These are phyloP conservation scores for Salvia rosmarinus DNA, from an alignment of 257 asterid genomes.

Conservation along the genomic window DNA sequence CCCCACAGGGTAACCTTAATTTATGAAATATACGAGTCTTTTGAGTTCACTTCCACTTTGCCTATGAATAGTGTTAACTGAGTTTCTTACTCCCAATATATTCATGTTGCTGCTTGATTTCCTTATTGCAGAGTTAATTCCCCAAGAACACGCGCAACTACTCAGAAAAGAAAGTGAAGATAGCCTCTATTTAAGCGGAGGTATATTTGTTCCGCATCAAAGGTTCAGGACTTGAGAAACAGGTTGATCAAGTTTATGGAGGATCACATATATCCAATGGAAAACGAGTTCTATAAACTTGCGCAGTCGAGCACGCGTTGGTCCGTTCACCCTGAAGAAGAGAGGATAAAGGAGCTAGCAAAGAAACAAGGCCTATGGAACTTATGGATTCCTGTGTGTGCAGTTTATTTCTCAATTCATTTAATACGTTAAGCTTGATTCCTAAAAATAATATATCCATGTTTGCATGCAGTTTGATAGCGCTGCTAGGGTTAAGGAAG, in stretches of 20 bases:
- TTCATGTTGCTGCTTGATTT: conserved; percentile 20
- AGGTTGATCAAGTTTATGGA: conserved; percentile 77
- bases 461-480: conserved; percentile 72
- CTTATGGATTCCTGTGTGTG: conserved; percentile 87
- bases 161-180: conserved; percentile 40
- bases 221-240: conserved; percentile 69
- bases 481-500: conserved; percentile 82
- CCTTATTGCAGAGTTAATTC: conserved; percentile 41
- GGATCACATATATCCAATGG: conserved; percentile 82
- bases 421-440: not conserved
- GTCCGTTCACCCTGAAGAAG: conserved; percentile 90
- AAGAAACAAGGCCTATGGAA: conserved; percentile 87
- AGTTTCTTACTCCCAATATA: conserved; percentile 1
- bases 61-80: not conserved
- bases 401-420: conserved; percentile 10
- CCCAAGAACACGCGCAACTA: conserved; percentile 42
- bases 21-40: conserved; percentile 12
- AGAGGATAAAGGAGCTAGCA: conserved; percentile 84
- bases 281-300: conserved; percentile 72
- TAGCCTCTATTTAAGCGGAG: conserved; percentile 44
- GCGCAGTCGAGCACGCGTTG: conserved; percentile 77
- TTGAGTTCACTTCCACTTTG: not conserved
- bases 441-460: conserved; percentile 1
- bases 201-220: conserved; percentile 69
- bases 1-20: conserved; percentile 59